A percentile compares a stretch with the other conserved stretches of the same genome.
These are phyloP conservation scores for Pythium phragmitis DNA, from an alignment of 352 stramenopile genomes.

Conservation along the genomic window DNA sequence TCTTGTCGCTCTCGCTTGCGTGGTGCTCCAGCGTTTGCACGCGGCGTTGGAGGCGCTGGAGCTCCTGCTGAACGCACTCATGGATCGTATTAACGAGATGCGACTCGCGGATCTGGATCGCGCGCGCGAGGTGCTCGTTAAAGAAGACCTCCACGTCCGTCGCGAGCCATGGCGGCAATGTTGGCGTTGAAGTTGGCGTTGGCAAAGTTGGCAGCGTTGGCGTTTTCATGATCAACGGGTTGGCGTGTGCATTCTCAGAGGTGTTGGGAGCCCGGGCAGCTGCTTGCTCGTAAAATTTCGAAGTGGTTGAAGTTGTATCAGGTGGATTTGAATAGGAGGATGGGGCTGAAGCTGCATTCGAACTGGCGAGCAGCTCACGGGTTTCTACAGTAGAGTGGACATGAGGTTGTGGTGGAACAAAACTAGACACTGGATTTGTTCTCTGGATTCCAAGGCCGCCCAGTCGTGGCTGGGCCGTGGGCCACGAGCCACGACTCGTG, in stretches of 20 bases:
- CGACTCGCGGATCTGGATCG: constrained; percentile 59
- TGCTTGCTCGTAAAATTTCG: background rate
- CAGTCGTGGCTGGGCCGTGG: no score
- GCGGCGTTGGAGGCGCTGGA: constrained; percentile 32
- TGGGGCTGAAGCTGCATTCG: background rate
- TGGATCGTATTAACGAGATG: constrained; percentile 58
- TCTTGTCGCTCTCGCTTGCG: constrained; percentile 30
- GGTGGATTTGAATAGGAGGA: background rate
- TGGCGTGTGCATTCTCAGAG: background rate
- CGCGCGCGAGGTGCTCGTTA: constrained; percentile 31
- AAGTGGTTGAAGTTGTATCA: constrained; percentile 20
- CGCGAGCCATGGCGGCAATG: constrained; percentile 14
- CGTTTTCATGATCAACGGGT: background rate
- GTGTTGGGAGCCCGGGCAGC: background rate
- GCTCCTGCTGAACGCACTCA: constrained; percentile 48
- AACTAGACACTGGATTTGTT: background rate
- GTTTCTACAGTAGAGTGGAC: background rate
- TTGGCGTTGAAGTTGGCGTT: constrained; percentile 1
- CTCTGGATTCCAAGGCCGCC: background rate
- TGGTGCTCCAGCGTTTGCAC: constrained; percentile 21
- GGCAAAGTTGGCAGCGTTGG: background rate
- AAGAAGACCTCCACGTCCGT: constrained; percentile 48
- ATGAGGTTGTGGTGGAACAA: background rate
- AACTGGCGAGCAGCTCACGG: background rate
- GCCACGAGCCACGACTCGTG: no score